These are phyloP conservation scores for Diplodia corticola DNA, from an alignment of 2,329 filamentous ascomycete genomes.

Conservation along the genomic window DNA sequence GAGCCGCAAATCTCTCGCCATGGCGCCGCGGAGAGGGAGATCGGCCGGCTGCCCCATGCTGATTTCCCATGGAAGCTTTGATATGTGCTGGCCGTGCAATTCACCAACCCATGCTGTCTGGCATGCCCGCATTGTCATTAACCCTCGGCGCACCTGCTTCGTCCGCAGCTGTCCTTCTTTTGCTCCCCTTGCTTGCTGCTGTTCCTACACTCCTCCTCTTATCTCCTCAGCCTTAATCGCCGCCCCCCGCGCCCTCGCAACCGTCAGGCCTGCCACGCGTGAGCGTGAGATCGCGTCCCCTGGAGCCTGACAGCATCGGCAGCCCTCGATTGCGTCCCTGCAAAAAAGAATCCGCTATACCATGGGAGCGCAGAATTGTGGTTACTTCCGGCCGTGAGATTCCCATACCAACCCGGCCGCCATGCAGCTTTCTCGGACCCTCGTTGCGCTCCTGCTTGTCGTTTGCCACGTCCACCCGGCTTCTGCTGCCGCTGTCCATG, in stretches of 20 bases:
- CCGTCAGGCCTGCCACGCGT: conserved; percentile 1
- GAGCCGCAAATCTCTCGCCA: conserved; percentile 18
- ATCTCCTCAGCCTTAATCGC: conserved; percentile 5
- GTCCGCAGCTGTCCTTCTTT: conserved; percentile 35
- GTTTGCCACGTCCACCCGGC: not conserved
- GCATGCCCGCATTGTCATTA: conserved; percentile 19
- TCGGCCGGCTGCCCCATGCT: conserved; percentile 16
- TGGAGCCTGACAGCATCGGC: not conserved
- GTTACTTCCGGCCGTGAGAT: conserved; percentile 6
- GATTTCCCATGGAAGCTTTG: conserved; percentile 18
- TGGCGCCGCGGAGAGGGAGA: not conserved
- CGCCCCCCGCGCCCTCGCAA: not conserved
- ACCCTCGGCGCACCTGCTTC: not conserved
- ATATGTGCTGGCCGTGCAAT: conserved; percentile 17
- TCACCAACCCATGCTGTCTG: conserved; percentile 10
- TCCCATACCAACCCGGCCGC: conserved; percentile 9
- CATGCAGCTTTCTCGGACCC: conserved; percentile 9
- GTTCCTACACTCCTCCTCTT: conserved; percentile 24
- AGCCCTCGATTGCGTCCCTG: not conserved
- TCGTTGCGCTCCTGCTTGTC: conserved; percentile 12
- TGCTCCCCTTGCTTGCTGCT: conserved; percentile 31
- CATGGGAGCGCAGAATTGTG: conserved; percentile 1
- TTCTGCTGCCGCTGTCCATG: not conserved
- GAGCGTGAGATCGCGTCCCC: conserved; percentile 5
- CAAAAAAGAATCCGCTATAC: not conserved